Percentiles rank a stretch among this genome's conserved stretches.
Evolutionary conservation across 129 eudicot species (phyloP).

Genomic region (Logfia minima): DNA sequence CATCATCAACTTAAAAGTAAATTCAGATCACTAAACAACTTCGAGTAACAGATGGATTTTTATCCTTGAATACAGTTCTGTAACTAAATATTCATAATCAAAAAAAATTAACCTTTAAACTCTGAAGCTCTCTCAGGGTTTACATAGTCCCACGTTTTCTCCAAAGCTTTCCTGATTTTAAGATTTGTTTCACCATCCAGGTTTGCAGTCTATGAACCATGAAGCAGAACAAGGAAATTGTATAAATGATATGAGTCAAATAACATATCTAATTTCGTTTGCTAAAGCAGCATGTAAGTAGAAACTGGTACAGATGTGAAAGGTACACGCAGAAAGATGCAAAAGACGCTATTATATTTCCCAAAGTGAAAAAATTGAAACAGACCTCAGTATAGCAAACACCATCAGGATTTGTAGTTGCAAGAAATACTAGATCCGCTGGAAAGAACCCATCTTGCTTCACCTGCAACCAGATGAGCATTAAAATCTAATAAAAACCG

Average conservation of each 20-base stretch:
- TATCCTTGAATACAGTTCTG: background rate
- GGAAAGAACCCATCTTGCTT: slow-evolving; percentile 94
- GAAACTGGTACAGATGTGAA: background rate
- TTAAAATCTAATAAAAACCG: background rate
- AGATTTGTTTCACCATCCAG: slow-evolving; percentile 98
- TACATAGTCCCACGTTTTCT: slow-evolving; percentile 92
- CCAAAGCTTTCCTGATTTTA: slow-evolving; percentile 94
- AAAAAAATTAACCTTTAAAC: slow-evolving; percentile 58
- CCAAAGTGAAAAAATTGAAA: background rate
- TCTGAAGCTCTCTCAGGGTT: slow-evolving; percentile 79
- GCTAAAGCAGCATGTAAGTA: background rate
- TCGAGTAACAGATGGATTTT: background rate
- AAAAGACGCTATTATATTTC: background rate
- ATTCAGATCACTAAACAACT: background rate
- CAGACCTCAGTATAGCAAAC: slow-evolving; percentile 88
- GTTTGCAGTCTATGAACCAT: slow-evolving; percentile 77
- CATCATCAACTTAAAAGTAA: slow-evolving; percentile 7
- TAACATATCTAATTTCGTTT: background rate
- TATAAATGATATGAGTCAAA: background rate
- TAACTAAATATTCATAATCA: slow-evolving; percentile 8
- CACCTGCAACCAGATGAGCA: slow-evolving; percentile 55
- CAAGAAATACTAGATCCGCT: slow-evolving; percentile 90
- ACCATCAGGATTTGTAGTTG: slow-evolving; percentile 91
- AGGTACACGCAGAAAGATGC: too few relatives aligned
- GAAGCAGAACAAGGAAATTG: slow-evolving; percentile 5